phyloP scores from a whole-genome alignment of 306 rosid species.

The Prunus davidiana region DNA sequence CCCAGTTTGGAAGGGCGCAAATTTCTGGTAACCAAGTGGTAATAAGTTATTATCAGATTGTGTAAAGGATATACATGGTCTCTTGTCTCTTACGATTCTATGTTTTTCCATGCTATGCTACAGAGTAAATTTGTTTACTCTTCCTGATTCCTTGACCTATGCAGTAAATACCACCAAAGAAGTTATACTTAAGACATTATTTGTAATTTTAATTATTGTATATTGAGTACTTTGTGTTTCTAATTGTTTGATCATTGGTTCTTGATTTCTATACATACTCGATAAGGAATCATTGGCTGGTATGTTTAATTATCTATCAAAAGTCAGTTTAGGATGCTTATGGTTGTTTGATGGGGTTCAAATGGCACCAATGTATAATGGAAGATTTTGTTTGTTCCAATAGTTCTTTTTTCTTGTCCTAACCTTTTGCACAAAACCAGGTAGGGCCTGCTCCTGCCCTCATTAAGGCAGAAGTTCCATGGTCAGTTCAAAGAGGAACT shows the following conservation, averaged over 20 bases:
- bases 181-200: neutral
- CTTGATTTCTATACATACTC: too few relatives aligned
- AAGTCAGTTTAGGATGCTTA: too few relatives aligned
- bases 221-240: neutral
- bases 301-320: too few relatives aligned
- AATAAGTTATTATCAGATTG: slow-evolving; percentile 13
- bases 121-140: neutral
- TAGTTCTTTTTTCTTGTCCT: neutral
- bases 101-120: neutral
- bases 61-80: slow-evolving; percentile 7
- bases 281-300: too few relatives aligned
- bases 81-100: neutral
- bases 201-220: neutral
- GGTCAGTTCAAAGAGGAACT: slow-evolving; percentile 39
- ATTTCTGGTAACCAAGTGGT: slow-evolving; percentile 46
- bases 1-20: slow-evolving; percentile 18
- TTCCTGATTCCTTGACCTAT: neutral
- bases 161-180: neutral
- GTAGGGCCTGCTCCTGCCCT: slow-evolving; percentile 30
- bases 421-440: slow-evolving; percentile 17
- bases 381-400: neutral
- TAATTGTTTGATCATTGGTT: too few relatives aligned
- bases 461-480: slow-evolving; percentile 40
- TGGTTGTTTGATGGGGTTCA: too few relatives aligned
- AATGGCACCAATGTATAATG: neutral